Base-by-base conservation (phyloP, 2,329 filamentous ascomycete genomes). In the Neobulgaria alba region DNA sequence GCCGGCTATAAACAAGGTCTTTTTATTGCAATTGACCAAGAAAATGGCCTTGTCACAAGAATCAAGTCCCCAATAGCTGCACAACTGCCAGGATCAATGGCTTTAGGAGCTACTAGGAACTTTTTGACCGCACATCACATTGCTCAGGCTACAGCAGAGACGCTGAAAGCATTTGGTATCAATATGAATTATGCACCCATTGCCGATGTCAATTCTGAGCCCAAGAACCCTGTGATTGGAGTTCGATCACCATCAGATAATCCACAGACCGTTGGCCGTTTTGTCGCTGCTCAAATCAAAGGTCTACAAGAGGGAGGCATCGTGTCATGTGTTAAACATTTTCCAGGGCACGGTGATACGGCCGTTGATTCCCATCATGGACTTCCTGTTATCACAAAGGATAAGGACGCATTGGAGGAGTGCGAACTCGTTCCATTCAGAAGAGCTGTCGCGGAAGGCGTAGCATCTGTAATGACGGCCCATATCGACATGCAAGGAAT, bases 101-200 rank as follows among this genome's bases (percentile, higher is more conserved):
- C 65, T n/a, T 49, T 68, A 4, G 65, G 63, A 3, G 65, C 66
- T 8, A 65, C 64, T 1, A 50, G 59, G 5, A 42, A 51, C 59
- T 56, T 33, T 43, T 53, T 18, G 51, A 62, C 33, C 53, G 61
- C 45, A 53, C 63, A 36, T 39, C 52, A 59, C 39, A 57, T 63
- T 30, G 62, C 62, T 2, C 55, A 51, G 21, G 57, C 57, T 26
- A 68, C 66, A 2, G 65, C 63, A 0, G 59, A 65, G 42, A 60
- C 56, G 3, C 43, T 68, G 36, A 54, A 47, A 10, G 53, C 57
- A 17, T 61, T 65, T 34, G 64, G 65, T 1, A 61, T 68, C 37
- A 68, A 67, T 39, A 67, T 66, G 62, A 65, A 67, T 42, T 67
- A 67, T 49, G 64, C 61, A 3, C 66, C 66, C 2, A 58, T 63